Evolutionary conservation across 2,329 filamentous ascomycete species (phyloP).

Genomic region (Penicillium frequentans): DNA sequence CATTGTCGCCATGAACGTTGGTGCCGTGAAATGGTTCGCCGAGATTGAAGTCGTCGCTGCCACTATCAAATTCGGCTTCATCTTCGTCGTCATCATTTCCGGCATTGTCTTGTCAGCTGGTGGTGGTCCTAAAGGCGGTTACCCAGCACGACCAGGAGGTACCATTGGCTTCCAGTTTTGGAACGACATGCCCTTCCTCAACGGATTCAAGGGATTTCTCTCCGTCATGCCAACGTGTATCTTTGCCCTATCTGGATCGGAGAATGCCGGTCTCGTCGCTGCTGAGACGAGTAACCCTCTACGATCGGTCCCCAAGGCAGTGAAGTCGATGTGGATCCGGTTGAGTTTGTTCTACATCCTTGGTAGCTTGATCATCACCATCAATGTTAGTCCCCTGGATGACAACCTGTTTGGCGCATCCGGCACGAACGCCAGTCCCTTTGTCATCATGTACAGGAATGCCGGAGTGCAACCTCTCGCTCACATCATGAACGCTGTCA

Average conservation of each 20-base stretch:
- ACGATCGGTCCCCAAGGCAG: constrained; percentile 45
- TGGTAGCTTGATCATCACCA: constrained; percentile 47
- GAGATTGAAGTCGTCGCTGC: constrained; percentile 49
- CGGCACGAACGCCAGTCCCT: constrained; percentile 48
- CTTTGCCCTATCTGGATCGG: constrained; percentile 44
- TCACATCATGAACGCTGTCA: constrained; percentile 52
- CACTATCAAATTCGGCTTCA: constrained; percentile 50
- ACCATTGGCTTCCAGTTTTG: constrained; percentile 39
- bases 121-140: constrained; percentile 38
- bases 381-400: constrained; percentile 45
- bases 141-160: neutral
- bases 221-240: constrained; percentile 39
- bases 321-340: constrained; percentile 49
- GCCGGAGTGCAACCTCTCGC: constrained; percentile 42
- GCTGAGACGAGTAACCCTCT: constrained; percentile 47
- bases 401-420: constrained; percentile 41
- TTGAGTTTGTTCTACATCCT: constrained; percentile 49
- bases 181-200: constrained; percentile 43
- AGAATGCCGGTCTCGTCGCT: constrained; percentile 46
- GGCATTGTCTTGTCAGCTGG: constrained; percentile 46
- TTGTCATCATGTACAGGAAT: constrained; percentile 44
- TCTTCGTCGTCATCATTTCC: constrained; percentile 50
- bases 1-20: constrained; percentile 46
- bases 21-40: constrained; percentile 46
- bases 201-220: constrained; percentile 28